Evolutionary conservation across 768 basidiomycete species (phyloP).

Genomic region (Boletus rubroflammeus): DNA sequence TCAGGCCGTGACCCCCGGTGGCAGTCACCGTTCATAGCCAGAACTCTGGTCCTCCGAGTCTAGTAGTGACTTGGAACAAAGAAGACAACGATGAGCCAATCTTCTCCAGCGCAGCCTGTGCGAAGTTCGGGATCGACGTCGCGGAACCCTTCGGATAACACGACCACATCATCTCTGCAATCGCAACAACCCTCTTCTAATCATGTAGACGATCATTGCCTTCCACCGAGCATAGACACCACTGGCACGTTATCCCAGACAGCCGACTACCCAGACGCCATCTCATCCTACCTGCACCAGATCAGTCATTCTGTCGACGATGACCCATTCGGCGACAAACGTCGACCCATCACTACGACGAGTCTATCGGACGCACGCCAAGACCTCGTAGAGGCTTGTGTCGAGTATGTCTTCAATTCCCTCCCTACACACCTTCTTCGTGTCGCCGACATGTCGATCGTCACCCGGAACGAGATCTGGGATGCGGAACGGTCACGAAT

Average conservation of each 20-base stretch:
- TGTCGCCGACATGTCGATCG: constrained; percentile 4
- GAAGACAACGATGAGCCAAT: not conserved
- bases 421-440: constrained; percentile 5
- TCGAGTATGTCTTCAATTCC: constrained; percentile 8
- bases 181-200: not conserved
- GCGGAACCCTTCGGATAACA: not conserved
- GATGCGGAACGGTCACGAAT: not conserved
- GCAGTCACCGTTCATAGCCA: too few relatives aligned
- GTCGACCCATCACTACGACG: not conserved
- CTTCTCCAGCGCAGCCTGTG: not conserved
- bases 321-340: constrained; percentile 8
- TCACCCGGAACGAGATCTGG: constrained; percentile 5
- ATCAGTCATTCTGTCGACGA: constrained; percentile 6
- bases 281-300: constrained; percentile 8
- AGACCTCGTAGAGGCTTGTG: constrained; percentile 1
- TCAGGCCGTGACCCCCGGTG: too few relatives aligned
- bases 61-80: too few relatives aligned
- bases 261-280: not conserved
- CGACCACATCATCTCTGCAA: not conserved
- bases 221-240: not conserved
- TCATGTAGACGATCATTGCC: not conserved
- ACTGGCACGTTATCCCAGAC: not conserved
- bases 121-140: not conserved
- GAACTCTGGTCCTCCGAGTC: too few relatives aligned
- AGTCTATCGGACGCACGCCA: constrained; percentile 3